These are phyloP conservation scores for Leptographium flavum DNA, from an alignment of 2,329 filamentous ascomycete species.

Conservation along the genomic window DNA sequence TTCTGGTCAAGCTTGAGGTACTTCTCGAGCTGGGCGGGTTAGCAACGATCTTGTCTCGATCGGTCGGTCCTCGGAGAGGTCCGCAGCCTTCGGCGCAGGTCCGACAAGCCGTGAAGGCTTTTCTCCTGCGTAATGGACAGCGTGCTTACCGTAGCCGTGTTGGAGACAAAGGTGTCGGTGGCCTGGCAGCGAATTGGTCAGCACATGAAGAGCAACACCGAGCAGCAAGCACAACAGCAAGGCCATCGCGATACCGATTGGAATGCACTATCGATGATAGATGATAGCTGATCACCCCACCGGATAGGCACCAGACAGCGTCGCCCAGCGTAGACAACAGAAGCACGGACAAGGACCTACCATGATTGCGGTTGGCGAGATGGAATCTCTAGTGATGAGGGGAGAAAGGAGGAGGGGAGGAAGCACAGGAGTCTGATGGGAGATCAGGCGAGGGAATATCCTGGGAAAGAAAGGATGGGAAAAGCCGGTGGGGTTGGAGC, in stretches of 20 bases:
- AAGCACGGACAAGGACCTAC: constrained; percentile 4
- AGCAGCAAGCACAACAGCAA: too few relatives aligned
- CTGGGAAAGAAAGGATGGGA: background rate
- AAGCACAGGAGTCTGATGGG: background rate
- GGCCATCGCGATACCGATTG: too few relatives aligned
- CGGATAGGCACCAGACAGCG: too few relatives aligned
- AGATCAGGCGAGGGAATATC: constrained; percentile 1
- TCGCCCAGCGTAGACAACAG: background rate
- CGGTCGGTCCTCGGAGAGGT: too few relatives aligned
- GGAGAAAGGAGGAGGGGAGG: background rate
- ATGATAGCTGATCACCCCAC: background rate
- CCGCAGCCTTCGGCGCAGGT: background rate
- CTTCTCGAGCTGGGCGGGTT: constrained; percentile 85
- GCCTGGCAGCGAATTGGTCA: too few relatives aligned
- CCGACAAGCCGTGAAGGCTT: too few relatives aligned
- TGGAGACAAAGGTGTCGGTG: constrained; percentile 5
- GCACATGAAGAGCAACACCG: background rate
- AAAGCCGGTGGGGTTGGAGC: constrained; percentile 1
- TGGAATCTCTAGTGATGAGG: background rate
- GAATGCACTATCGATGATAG: too few relatives aligned
- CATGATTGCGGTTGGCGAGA: constrained; percentile 7
- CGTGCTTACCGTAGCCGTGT: constrained; percentile 6
- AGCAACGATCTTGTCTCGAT: too few relatives aligned
- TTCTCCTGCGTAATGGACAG: too few relatives aligned
- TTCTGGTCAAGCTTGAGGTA: constrained; percentile 85